Evolutionary conservation across 257 asterid genomes (phyloP).

Genomic region (Avicennia marina): DNA sequence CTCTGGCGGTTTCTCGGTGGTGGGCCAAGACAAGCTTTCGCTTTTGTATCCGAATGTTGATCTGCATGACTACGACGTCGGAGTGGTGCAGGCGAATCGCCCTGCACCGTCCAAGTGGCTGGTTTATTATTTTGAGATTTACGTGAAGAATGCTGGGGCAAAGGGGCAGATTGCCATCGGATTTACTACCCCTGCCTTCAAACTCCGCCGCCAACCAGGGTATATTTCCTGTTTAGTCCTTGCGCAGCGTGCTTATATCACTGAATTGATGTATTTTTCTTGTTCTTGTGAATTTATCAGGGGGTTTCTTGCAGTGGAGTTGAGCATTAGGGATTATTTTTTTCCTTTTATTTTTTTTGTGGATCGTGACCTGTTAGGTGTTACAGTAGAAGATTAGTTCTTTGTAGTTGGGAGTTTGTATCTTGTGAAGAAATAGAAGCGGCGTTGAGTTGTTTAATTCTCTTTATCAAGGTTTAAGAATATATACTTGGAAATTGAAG

Average conservation of each 20-base stretch:
- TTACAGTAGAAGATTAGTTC: background rate
- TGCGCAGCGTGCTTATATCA: background rate
- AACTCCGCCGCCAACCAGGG: constrained; percentile 90
- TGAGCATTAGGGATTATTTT: constrained; percentile 8
- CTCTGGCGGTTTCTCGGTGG: constrained; percentile 74
- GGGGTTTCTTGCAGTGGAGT: background rate
- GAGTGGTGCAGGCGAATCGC: constrained; percentile 81
- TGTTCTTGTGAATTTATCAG: background rate
- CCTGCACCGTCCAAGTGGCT: constrained; percentile 76
- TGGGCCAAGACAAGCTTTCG: constrained; percentile 80
- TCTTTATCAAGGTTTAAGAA: constrained; percentile 7
- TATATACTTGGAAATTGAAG: background rate
- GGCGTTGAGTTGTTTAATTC: too few species aligned
- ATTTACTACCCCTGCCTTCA: constrained; percentile 75
- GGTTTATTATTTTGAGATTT: constrained; percentile 77
- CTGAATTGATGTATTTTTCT: too few species aligned
- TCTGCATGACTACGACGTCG: constrained; percentile 85
- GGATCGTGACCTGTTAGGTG: background rate
- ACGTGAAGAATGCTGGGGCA: constrained; percentile 70
- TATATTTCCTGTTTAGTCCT: constrained; percentile 12
- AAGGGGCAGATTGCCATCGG: constrained; percentile 89
- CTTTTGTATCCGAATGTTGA: constrained; percentile 51
- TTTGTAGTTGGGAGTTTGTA: background rate
- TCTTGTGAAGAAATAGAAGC: background rate
- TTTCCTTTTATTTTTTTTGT: too few species aligned